phyloP scores from a whole-genome alignment of 164 flowering plant species.

The Tetracentron sinense region DNA sequence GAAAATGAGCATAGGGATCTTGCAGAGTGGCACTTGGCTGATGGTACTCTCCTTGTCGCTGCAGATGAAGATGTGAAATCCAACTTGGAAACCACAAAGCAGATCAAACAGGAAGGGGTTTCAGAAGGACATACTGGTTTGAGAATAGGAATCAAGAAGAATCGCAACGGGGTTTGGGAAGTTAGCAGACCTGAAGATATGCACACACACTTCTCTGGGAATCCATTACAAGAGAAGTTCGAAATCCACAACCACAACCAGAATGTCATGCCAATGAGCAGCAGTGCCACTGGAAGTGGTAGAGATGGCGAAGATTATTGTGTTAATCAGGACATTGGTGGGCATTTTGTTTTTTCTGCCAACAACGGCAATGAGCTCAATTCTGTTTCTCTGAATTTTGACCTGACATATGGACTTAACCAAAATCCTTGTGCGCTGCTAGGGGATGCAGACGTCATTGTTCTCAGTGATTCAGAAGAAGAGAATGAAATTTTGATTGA shows the following conservation, averaged over 20 bases:
- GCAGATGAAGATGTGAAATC: slow-evolving; percentile 35
- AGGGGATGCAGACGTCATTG: slow-evolving; percentile 63
- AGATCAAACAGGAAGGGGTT: slow-evolving; percentile 60
- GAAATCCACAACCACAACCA: slow-evolving; percentile 32
- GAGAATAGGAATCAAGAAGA: slow-evolving; percentile 68
- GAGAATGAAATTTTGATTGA: slow-evolving; percentile 50
- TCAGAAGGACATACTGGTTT: slow-evolving; percentile 61
- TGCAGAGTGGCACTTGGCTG: slow-evolving; percentile 69
- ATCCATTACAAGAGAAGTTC: slow-evolving; percentile 33
- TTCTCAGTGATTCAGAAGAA: slow-evolving; percentile 94
- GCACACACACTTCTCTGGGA: slow-evolving; percentile 41
- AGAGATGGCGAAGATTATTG: slow-evolving; percentile 84
- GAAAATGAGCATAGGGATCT: slow-evolving; percentile 70
- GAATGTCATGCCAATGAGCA: slow-evolving; percentile 67
- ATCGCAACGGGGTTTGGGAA: slow-evolving; percentile 72
- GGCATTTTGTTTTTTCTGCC: slow-evolving; percentile 48
- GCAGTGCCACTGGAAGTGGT: slow-evolving; percentile 84
- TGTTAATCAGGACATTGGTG: slow-evolving; percentile 80
- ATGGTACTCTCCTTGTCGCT: slow-evolving; percentile 56
- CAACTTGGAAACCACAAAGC: slow-evolving; percentile 39
- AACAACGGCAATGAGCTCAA: slow-evolving; percentile 69
- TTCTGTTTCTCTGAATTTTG: slow-evolving; percentile 53
- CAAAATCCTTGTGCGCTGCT: slow-evolving; percentile 39
- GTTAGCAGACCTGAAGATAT: slow-evolving; percentile 70
- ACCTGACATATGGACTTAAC: slow-evolving; percentile 38